A percentile compares a stretch with the other conserved stretches of the same genome.
Evolutionary conservation across 164 flowering plant species (phyloP).

Genomic region (Macadamia integrifolia): DNA sequence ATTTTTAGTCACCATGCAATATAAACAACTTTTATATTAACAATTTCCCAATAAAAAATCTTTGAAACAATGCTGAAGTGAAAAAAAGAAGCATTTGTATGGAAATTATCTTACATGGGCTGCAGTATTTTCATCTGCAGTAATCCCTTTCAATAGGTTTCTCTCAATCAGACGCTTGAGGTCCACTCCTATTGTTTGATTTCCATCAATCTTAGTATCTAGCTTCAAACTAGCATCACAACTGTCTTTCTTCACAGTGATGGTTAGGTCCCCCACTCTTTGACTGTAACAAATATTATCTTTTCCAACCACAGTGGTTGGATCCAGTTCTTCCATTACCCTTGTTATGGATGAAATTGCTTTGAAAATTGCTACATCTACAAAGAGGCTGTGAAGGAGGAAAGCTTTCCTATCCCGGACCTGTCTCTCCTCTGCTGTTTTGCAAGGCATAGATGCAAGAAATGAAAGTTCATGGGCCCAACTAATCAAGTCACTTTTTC

Average conservation of each 20-base stretch:
- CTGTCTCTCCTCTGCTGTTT: conserved; percentile 90
- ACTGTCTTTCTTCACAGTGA: conserved; percentile 63
- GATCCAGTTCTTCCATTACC: conserved; percentile 40
- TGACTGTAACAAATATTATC: conserved; percentile 34
- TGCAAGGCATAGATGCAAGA: conserved; percentile 93
- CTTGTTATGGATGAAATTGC: conserved; percentile 59
- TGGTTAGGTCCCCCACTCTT: conserved; percentile 70
- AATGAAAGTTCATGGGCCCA: conserved; percentile 72
- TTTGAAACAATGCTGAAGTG: neutral
- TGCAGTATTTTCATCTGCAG: conserved; percentile 99
- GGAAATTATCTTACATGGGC: conserved; percentile 73
- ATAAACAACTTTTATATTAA: neutral
- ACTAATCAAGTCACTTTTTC: conserved; percentile 64
- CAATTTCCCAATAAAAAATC: neutral
- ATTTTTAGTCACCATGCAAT: conserved; percentile 2
- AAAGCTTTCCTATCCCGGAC: conserved; percentile 89
- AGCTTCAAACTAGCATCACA: conserved; percentile 75
- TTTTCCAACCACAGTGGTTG: conserved; percentile 17
- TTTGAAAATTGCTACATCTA: conserved; percentile 88
- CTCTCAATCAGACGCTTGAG: conserved; percentile 46
- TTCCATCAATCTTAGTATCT: conserved; percentile 92
- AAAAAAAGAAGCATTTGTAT: neutral
- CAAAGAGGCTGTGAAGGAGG: conserved; percentile 90
- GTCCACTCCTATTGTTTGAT: conserved; percentile 51
- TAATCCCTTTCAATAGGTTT: conserved; percentile 89